Base-by-base conservation (phyloP, 441 rosid genomes). In the Omphalea diandra region DNA sequence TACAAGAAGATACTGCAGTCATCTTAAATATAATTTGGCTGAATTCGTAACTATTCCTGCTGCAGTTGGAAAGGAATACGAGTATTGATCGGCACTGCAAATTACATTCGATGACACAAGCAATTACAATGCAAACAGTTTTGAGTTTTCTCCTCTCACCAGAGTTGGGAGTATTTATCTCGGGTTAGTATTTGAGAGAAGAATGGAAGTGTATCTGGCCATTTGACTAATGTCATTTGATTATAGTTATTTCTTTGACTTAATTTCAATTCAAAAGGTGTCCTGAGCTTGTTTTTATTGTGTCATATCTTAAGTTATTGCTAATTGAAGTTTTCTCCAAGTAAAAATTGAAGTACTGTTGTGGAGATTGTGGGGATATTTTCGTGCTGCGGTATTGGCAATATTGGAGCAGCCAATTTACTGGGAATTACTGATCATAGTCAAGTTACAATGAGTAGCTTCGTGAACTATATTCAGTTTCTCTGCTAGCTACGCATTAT, bases 1-100 rank as follows among this genome's bases (percentile, higher is more conserved):
- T 94, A 94, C 81, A 92, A 92, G 93, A 94, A 89, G 75, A 73
- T 81, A 53, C 91, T 92, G 73, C 98, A 88, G 27, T 90, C 84
- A 24, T 79, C 82, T 53, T 81, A 75, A 75, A 36, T 26, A 59
- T 17, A 50, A 12, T 7, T 20, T 31, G 5, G 29, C 11, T 26
- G 31, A 32, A 10, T 44, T 53, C 0, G 7, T 22, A 57, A 5
- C 31, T 43, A 57, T 11, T 46, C 38, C 1, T 8, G 67, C 24
- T 62, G 43, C 56, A 31, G 49, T 40, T 40, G 24, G 33, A 47
- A 26, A 8, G n/a, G 31, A 50, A 22, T 7, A n/a, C 9, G 2
- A 36, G 5, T n/a, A 38, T 22, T 54, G 50, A 32, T 67, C 35
- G 46, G 22, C 4, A 24, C 60, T 5, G 43, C 22, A 41, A 27